Percentiles rank a stretch among this genome's conserved stretches.
These are phyloP conservation scores for Tetrahymena thermophila DNA, from an alignment of 73 alveolate genomes.

Conservation along the genomic window DNA sequence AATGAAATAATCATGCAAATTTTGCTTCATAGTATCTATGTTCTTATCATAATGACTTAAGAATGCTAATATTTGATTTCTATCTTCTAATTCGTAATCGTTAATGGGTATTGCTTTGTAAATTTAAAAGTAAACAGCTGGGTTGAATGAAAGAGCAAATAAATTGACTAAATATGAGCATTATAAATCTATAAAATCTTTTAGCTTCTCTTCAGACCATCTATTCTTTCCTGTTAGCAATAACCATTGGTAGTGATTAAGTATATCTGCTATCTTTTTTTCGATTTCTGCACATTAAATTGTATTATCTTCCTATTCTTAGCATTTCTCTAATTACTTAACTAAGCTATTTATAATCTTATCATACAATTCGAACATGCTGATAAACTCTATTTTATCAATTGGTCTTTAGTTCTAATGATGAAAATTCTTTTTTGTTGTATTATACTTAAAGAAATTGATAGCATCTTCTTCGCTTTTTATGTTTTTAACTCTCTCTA, in stretches of 20 bases:
- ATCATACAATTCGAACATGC: background rate
- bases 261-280: background rate
- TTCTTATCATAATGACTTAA: background rate
- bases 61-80: background rate
- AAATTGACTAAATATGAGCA: background rate
- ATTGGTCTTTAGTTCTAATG: background rate
- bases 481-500: background rate
- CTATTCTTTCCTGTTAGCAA: background rate
- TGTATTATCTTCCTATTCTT: background rate
- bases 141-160: background rate
- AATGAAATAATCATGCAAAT: background rate
- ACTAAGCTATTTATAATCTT: background rate
- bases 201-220: background rate
- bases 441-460: background rate
- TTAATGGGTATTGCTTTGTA: background rate
- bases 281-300: background rate
- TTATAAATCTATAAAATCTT: background rate
- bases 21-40: background rate
- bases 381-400: background rate
- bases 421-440: background rate
- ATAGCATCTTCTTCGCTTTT: background rate
- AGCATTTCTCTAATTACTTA: background rate
- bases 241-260: background rate
- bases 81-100: background rate
- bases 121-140: background rate